Percentiles rank a stretch among this genome's conserved stretches.
These are phyloP conservation scores for Penicillium parvum DNA, from an alignment of 495 filamentous ascomycete genomes.

Conservation along the genomic window DNA sequence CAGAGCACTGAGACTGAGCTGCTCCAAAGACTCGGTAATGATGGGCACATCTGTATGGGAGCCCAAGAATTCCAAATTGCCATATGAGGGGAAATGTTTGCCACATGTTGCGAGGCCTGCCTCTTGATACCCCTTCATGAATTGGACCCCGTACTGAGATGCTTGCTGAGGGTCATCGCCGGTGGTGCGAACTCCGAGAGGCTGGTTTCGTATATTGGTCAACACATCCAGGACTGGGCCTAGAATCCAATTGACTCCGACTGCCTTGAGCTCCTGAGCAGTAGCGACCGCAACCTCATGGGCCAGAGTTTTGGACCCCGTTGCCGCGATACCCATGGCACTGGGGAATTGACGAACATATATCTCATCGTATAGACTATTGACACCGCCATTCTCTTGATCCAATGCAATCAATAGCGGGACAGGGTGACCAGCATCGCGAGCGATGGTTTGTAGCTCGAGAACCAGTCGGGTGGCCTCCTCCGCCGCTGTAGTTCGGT, in stretches of 20 bases:
- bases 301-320: conserved; percentile 70
- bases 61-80: conserved; percentile 86
- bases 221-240: conserved; percentile 88
- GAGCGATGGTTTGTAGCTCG: conserved; percentile 82
- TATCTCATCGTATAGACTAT: conserved; percentile 86
- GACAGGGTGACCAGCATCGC: conserved; percentile 78
- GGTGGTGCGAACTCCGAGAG: conserved; percentile 74
- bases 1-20: conserved; percentile 75
- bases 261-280: conserved; percentile 76
- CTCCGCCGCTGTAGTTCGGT: conserved; percentile 61
- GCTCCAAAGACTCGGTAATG: conserved; percentile 86
- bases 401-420: conserved; percentile 81
- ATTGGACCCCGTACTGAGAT: conserved; percentile 78
- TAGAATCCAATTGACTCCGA: conserved; percentile 87
- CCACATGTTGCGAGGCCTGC: conserved; percentile 80
- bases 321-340: conserved; percentile 85
- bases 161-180: conserved; percentile 89
- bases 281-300: conserved; percentile 83
- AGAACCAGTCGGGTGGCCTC: conserved; percentile 76
- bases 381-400: conserved; percentile 93
- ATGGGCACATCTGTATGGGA: conserved; percentile 83
- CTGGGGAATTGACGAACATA: conserved; percentile 89
- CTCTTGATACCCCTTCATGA: conserved; percentile 84
- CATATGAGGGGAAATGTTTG: conserved; percentile 91
- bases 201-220: conserved; percentile 83